Evolutionary conservation across 441 rosid species (phyloP).

Genomic region (Cnidoscolus chayamansa): DNA sequence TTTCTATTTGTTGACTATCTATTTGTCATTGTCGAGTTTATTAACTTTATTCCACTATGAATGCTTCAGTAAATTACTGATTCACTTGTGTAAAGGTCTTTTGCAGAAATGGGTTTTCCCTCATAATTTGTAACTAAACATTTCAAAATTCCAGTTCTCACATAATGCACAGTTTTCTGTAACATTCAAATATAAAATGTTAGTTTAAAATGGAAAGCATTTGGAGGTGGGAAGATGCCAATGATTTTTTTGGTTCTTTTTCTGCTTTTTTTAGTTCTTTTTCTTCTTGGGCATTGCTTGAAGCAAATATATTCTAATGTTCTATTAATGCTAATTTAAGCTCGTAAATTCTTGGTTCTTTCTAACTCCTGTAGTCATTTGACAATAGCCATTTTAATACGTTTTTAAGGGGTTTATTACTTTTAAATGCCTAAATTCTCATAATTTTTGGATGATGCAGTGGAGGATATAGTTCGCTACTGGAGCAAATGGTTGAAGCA

Average conservation of each 20-base stretch:
- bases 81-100: not conserved
- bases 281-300: not conserved
- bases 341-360: not conserved
- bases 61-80: not conserved
- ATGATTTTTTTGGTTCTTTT: not conserved
- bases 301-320: not conserved
- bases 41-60: not conserved
- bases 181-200: not conserved
- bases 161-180: not conserved
- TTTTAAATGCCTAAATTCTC: slow-evolving; percentile 16
- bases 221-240: not conserved
- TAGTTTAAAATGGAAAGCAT: not conserved
- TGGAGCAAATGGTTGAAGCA: slow-evolving; percentile 96
- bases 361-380: not conserved
- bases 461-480: slow-evolving; percentile 64
- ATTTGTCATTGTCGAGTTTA: not conserved
- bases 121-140: not conserved
- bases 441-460: slow-evolving; percentile 45
- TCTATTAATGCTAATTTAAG: not conserved
- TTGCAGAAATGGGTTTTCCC: not conserved
- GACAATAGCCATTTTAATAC: not conserved
- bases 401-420: not conserved
- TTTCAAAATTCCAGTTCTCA: not conserved
- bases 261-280: not conserved
- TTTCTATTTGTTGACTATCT: not conserved